phyloP scores from a whole-genome alignment of 75 land plant genomes.

The Picea glauca region DNA sequence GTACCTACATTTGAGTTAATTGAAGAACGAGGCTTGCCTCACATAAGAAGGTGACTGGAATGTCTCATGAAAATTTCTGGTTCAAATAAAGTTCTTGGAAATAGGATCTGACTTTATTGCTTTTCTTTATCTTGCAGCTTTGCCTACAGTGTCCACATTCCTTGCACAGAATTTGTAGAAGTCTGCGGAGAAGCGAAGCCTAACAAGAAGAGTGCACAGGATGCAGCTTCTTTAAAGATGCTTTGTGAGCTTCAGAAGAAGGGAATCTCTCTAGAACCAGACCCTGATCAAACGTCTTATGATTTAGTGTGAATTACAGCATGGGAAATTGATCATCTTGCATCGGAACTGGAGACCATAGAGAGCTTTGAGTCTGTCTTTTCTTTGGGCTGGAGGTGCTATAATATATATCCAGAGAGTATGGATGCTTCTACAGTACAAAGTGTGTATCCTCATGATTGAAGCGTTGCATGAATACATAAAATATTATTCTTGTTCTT shows the following conservation, averaged over 20 bases:
- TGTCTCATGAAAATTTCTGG: not conserved
- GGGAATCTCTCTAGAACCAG: not conserved
- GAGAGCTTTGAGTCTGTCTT: too few species aligned
- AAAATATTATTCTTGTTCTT: too few species aligned
- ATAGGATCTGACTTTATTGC: not conserved
- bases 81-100: not conserved
- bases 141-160: not conserved
- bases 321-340: too few species aligned
- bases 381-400: too few species aligned
- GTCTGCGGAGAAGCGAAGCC: not conserved
- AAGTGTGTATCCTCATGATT: too few species aligned
- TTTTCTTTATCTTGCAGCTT: slow-evolving; percentile 1
- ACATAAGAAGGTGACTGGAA: not conserved
- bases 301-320: too few species aligned
- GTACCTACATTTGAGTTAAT: not conserved
- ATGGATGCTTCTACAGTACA: too few species aligned
- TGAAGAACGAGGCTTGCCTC: not conserved
- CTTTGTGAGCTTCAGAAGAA: not conserved
- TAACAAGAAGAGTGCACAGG: slow-evolving; percentile 4
- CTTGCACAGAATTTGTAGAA: not conserved
- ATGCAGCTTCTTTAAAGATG: slow-evolving; percentile 1
- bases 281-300: too few species aligned
- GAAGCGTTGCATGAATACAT: too few species aligned
- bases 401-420: too few species aligned
- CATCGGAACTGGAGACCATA: too few species aligned